Base-by-base conservation (phyloP, 225 moss, liverwort and hornwort genomes). In the Asterella californica region DNA sequence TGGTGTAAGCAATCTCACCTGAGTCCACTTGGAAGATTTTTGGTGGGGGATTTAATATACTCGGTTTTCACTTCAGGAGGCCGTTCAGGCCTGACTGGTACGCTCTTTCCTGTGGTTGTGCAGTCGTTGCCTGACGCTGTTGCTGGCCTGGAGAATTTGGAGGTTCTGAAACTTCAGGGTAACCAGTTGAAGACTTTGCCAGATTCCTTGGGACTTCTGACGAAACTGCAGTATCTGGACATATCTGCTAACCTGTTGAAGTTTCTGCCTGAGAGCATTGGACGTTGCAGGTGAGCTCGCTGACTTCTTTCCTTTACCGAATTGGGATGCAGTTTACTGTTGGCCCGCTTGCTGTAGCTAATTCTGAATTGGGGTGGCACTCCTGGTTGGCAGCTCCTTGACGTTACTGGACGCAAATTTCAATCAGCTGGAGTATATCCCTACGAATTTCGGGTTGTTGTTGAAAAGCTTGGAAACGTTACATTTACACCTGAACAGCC, bases 351-450 rank as follows among this genome's bases (percentile, higher is more conserved):
- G 32, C 6, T 4, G 10, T 42, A 24, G 0, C 47, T 50, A n/a
- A 74, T 32, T 32, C 18, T 15, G 75, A 54, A 4, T 22, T 48
- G 1, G 29, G 75, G 57, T 75, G 54, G 55, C 4, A 57, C 5
- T 36, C 19, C 4, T 22, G 22, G 59, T 48, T 36, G 45, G 85
- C 93, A 99, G 99, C 83, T 80, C 86, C 1, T 82, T 99, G 65
- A 87, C 90, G 78, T 92, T 90, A 24, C 77, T 99, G 60, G 61
- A 90, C 77, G 99, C 91, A 52, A 95, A 92, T 82, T 99, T 99
- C 86, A 99, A 99, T 83, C 90, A 90, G 75, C 80, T 99, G 60
- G 91, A 89, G 57, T 81, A 85, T 46, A 85, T 95, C 83, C 86
- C 93, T 30, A 84, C 90, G 25, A 91, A 84, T 78, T 92, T 99